These are phyloP conservation scores for Lipomyces sp. DNA, from an alignment of 805 yeast genomes.

Conservation along the genomic window DNA sequence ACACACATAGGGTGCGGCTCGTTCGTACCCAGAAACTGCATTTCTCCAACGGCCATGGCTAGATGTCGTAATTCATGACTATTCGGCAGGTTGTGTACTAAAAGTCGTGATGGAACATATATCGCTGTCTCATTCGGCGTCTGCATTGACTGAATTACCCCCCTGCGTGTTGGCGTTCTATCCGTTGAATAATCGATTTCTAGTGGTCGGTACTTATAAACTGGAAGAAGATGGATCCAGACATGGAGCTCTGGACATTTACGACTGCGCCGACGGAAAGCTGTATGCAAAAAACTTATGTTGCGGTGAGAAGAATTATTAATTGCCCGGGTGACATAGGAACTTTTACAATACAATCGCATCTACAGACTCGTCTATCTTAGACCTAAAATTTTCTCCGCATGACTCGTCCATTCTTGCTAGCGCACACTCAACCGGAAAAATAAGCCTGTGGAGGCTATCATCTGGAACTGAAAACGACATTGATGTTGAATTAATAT, in stretches of 20 bases:
- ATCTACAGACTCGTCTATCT: constrained; percentile 54
- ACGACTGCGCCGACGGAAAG: constrained; percentile 40
- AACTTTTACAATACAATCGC: constrained; percentile 21
- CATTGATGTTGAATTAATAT: not conserved
- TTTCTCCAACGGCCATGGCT: not conserved
- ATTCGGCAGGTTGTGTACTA: not conserved
- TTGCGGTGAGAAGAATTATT: not conserved
- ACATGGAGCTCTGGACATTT: constrained; percentile 64
- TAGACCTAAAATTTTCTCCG: constrained; percentile 76
- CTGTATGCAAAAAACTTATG: constrained; percentile 21
- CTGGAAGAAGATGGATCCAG: constrained; percentile 64
- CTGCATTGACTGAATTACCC: constrained; percentile 58
- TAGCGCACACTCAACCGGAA: constrained; percentile 84
- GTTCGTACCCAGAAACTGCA: too few species aligned
- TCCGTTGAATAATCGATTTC: constrained; percentile 53
- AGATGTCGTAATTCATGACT: not conserved
- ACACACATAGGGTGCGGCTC: too few species aligned
- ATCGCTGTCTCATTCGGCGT: not conserved
- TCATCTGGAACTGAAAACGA: constrained; percentile 8
- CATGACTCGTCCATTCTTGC: constrained; percentile 54
- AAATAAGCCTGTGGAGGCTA: constrained; percentile 65
- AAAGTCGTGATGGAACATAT: constrained; percentile 11
- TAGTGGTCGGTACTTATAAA: constrained; percentile 81
- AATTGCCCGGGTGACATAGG: constrained; percentile 15
- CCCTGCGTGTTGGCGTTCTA: constrained; percentile 80